Base-by-base conservation (phyloP, 306 rosid genomes). In the barrel medic (Medicago truncatula) region DNA sequence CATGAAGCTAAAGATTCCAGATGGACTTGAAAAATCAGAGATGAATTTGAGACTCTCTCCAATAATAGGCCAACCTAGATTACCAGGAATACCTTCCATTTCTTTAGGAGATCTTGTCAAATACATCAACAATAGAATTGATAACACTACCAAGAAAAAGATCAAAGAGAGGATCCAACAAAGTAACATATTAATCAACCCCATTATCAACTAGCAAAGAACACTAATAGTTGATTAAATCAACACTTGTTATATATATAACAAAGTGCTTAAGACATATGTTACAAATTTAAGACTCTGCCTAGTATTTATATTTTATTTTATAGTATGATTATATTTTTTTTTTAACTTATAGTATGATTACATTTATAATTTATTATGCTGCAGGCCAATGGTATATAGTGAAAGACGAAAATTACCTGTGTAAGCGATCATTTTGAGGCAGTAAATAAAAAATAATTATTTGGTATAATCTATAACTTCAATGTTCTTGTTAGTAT, bases 1-100 rank as follows among this genome's bases (percentile, higher is more conserved):
- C 96, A 90, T 90, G 95, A 93, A 93, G 87, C 79, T 90, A 82
- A 38, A 90, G 72, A 93, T 87, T 56, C 98, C 96, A 47, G 93
- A 84, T 1, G 93, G 90, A 65, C 95, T 90, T 52, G 92, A 86
- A 81, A 92, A 92, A 81, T 82, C 89, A 9, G 95, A 86, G 21
- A 93, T 58, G 56, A 93, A 93, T 40, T 89, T 82, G 70, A 89
- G 84, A 76, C 88, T 93, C 81, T 90, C 98, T 9, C 98, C 96
- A 38, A 93, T 81, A 81, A 93, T 25, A 20, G 98, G 98, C 94
- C 94, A 89, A 39, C 98, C 98, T 50, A 93, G 82, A 84, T 83
- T 86, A 1, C 98, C 98, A 8, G 98, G 98, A 20, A 93, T 88
- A 53, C 61, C 88, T 76, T 77, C 84, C 96, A 90, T 87, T 60